phyloP scores from a whole-genome alignment of 139 green algal genomes.

The Closterium sp. region DNA sequence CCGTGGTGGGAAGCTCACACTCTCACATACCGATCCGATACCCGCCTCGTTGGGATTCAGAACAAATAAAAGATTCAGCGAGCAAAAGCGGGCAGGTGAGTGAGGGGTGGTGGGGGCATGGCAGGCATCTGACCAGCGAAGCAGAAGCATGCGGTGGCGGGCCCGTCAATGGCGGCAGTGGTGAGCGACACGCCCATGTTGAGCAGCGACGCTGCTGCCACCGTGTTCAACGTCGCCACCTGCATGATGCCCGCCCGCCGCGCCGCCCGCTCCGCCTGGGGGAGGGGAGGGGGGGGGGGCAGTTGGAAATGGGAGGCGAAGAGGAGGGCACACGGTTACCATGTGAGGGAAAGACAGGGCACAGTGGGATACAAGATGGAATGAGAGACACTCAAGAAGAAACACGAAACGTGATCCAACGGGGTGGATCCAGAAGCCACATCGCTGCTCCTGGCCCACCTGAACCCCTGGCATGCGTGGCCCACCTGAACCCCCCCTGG shows the following conservation, averaged over 20 bases:
- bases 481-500: no score
- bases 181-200: slow-evolving; percentile 91
- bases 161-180: slow-evolving; percentile 1
- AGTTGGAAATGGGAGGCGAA: not conserved
- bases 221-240: slow-evolving; percentile 53
- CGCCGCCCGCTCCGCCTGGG: slow-evolving; percentile 40
- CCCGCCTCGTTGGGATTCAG: not conserved
- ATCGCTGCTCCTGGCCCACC: no score
- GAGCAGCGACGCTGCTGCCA: slow-evolving; percentile 79
- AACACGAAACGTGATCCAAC: no score
- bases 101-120: not conserved
- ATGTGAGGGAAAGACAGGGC: no score
- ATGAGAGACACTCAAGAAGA: no score
- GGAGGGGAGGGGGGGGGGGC: no score
- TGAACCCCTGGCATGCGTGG: no score
- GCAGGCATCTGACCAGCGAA: slow-evolving; percentile 13
- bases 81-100: not conserved
- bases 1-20: not conserved
- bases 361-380: slow-evolving; percentile 52
- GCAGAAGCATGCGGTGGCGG: slow-evolving; percentile 33
- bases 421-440: no score
- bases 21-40: not conserved
- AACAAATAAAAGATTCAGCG: not conserved
- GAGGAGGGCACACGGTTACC: no score
- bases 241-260: slow-evolving; percentile 47